Evolutionary conservation across 148 eudicot genomes (phyloP).

Genomic region (Chenopodium album): DNA sequence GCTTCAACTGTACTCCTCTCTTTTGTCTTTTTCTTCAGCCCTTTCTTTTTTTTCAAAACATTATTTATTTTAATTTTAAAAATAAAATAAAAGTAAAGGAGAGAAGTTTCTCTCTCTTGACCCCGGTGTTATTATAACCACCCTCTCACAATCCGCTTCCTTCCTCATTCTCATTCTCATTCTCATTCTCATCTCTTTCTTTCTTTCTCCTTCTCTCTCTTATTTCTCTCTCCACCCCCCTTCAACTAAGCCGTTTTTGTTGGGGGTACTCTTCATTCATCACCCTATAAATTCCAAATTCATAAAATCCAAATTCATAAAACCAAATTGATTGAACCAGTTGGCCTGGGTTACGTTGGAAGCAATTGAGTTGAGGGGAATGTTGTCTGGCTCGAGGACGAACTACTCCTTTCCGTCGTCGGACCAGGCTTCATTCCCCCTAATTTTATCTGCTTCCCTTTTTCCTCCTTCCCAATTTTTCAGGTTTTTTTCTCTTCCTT

Average conservation of each 20-base stretch:
- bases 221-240: conserved; percentile 26
- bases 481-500: neutral
- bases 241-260: conserved; percentile 39
- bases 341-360: conserved; percentile 9
- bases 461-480: no score
- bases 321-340: neutral
- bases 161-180: conserved; percentile 17
- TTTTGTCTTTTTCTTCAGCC: neutral
- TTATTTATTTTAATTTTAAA: no score
- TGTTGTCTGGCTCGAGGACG: conserved; percentile 90
- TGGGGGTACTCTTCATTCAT: conserved; percentile 22
- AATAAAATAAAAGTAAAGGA: neutral
- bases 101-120: neutral
- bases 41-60: neutral
- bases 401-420: conserved; percentile 26
- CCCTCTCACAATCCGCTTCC: conserved; percentile 35
- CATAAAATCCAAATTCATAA: neutral
- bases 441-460: conserved; percentile 31
- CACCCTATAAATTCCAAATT: neutral
- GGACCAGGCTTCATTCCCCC: conserved; percentile 75
- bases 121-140: conserved; percentile 29
- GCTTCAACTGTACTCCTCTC: neutral
- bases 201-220: conserved; percentile 22
- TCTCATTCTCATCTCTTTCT: conserved; percentile 16
- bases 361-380: conserved; percentile 56